Base-by-base conservation (phyloP, 306 rosid genomes). In the Begonia fuchsioides region DNA sequence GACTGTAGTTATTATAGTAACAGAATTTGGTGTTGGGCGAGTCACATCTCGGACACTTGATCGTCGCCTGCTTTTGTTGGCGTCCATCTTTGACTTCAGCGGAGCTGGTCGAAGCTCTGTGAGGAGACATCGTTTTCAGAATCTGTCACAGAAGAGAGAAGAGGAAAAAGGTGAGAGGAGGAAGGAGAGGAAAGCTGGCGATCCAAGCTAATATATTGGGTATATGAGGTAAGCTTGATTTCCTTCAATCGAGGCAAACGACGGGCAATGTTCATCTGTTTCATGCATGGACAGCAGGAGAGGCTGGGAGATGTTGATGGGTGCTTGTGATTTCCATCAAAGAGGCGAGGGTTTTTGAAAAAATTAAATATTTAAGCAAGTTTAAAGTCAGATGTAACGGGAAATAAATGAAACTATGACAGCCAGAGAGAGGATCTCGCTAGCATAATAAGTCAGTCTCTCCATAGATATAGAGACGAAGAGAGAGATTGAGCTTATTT, bases 1-100 rank as follows among this genome's bases (percentile, higher is more conserved):
- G 86, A 68, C 93, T 84, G 72, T 90, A 90, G 66, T 90, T 90
- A 75, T 90, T 90, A 84, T 81, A 90, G 87, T 90, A 90, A 58
- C 97, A 90, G 78, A 90, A 90, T 54, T 90, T 90, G 17, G 97
- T 90, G 80, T 84, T 84, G 39, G 93, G 85, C 0, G 97, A 90
- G 53, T 84, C 92, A 44, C 97, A 90, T 35, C 97, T 46, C 0
- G 97, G 97, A 16, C 97, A 90, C 71, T 78, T 88, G 9, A 61
- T 44, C 54, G 15, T 49, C 55, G 3, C 32, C 44, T 13, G 14
- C 57, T 18, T 63, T 73, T 5, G 68, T 16, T 1, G 32, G 41
- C 26, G 67, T 26, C 7, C 35, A 26, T 26, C 35, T 26, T 26
- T 26, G 8, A 38, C 38, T 68, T 71, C 12, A 65, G n/a, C n/a